phyloP scores from a whole-genome alignment of 441 rosid genomes.

The Pelargonium australe region DNA sequence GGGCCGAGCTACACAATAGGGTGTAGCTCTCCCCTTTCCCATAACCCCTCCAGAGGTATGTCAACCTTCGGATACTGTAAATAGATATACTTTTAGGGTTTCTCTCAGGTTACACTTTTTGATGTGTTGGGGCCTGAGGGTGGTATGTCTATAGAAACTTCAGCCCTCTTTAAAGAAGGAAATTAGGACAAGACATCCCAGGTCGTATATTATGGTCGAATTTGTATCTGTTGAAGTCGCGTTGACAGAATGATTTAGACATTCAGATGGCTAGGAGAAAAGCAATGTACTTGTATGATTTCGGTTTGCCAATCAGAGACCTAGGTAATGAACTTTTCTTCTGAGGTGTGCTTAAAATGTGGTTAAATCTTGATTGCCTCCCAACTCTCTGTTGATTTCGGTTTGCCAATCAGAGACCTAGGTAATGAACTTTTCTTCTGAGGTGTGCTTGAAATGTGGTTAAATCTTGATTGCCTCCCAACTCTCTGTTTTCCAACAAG shows the following conservation, averaged over 20 bases:
- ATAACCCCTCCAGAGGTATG: no score
- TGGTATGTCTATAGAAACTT: not conserved
- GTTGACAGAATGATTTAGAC: not conserved
- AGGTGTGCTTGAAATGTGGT: not conserved
- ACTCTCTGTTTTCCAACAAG: not conserved
- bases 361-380: not conserved
- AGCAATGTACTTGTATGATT: not conserved
- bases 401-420: no score
- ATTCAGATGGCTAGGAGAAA: not conserved
- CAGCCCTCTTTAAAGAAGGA: not conserved
- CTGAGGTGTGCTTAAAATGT: not conserved
- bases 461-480: not conserved
- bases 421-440: not conserved
- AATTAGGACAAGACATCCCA: not conserved
- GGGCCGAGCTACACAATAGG: no score
- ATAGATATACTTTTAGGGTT: not conserved
- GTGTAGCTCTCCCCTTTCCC: no score
- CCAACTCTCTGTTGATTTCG: not conserved
- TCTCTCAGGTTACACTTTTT: not conserved
- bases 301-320: no score
- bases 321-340: not conserved
- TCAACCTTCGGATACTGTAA: not conserved
- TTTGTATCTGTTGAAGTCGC: not conserved
- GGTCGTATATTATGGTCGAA: not conserved
- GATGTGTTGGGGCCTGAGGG: not conserved